Conservation (phyloP, 805 yeast species). For the Saturnispora gosingensis region DNA sequence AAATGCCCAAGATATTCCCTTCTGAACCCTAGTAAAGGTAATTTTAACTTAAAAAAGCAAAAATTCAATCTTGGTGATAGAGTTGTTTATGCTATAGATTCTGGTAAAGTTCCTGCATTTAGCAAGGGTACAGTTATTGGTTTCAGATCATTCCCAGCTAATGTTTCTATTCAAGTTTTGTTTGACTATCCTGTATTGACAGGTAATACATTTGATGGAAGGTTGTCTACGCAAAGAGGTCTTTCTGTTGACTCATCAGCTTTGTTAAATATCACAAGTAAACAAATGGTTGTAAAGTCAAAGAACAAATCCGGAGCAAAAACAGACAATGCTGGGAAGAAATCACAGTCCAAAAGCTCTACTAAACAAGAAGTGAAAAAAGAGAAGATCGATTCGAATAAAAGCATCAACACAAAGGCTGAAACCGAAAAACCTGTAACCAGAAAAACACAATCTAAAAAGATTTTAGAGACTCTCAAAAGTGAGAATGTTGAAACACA, state of each 20-base stretch:
- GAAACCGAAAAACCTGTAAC: background rate
- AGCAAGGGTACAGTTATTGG: slow-evolving; percentile 86
- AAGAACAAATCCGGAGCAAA: slow-evolving; percentile 31
- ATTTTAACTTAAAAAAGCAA: slow-evolving; percentile 64
- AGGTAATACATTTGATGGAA: slow-evolving; percentile 75
- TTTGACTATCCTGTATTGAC: slow-evolving; percentile 79
- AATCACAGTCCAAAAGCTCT: slow-evolving; percentile 21
- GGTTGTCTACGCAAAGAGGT: slow-evolving; percentile 72
- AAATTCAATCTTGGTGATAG: slow-evolving; percentile 82
- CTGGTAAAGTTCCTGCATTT: slow-evolving; percentile 84
- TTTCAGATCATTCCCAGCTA: slow-evolving; percentile 45
- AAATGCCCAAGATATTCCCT: slow-evolving; percentile 79
- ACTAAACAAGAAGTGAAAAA: slow-evolving; percentile 7
- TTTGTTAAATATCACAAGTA: slow-evolving; percentile 65
- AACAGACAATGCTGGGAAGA: slow-evolving; percentile 10
- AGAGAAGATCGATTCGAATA: background rate
- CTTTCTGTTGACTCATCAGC: slow-evolving; percentile 72
- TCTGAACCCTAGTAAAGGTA: slow-evolving; percentile 64
- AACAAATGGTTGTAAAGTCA: slow-evolving; percentile 70
- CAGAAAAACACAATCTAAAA: slow-evolving; percentile 1
- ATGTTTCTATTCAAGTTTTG: slow-evolving; percentile 61
- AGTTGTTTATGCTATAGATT: slow-evolving; percentile 71
- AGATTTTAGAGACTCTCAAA: background rate
- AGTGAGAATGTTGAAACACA: background rate
- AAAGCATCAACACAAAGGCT: background rate